Percentiles rank a stretch among this genome's conserved stretches.
Evolutionary conservation across 2,329 filamentous ascomycete genomes (phyloP).

Genomic region (Stachybotrys echinatus): DNA sequence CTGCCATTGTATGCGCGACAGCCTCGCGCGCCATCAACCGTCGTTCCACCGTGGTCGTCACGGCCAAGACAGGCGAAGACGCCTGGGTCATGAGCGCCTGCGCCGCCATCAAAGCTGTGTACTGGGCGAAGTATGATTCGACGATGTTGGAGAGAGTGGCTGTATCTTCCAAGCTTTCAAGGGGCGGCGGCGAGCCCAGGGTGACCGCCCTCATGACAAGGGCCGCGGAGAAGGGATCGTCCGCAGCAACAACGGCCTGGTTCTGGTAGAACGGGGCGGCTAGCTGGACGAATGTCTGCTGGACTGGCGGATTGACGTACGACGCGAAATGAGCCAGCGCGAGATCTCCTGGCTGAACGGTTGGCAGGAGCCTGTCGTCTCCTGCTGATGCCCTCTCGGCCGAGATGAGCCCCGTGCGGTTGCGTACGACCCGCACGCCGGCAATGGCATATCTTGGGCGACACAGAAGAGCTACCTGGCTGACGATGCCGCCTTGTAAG

Average conservation of each 20-base stretch:
- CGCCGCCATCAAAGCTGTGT: slow-evolving; percentile 24
- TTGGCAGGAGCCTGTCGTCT: slow-evolving; percentile 11
- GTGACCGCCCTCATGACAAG: slow-evolving; percentile 19
- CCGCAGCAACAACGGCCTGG: slow-evolving; percentile 19
- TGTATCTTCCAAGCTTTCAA: slow-evolving; percentile 17
- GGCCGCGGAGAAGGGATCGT: slow-evolving; percentile 26
- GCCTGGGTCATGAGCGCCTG: slow-evolving; percentile 20
- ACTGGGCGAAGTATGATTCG: slow-evolving; percentile 26
- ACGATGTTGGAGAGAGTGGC: slow-evolving; percentile 17
- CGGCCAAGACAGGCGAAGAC: slow-evolving; percentile 11
- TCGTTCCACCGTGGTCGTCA: slow-evolving; percentile 18
- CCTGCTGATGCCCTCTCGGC: slow-evolving; percentile 1
- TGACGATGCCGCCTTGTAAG: slow-evolving; percentile 6
- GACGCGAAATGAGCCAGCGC: slow-evolving; percentile 13
- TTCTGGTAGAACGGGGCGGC: slow-evolving; percentile 12
- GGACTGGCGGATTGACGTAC: slow-evolving; percentile 2
- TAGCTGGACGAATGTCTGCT: slow-evolving; percentile 1
- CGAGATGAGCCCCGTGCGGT: slow-evolving; percentile 9
- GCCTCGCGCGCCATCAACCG: slow-evolving; percentile 22
- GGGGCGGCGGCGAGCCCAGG: slow-evolving; percentile 9
- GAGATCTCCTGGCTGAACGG: slow-evolving; percentile 14
- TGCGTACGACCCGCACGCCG: slow-evolving; percentile 11
- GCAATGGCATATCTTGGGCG: slow-evolving; percentile 14
- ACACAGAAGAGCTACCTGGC: slow-evolving; percentile 14
- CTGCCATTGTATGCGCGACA: slow-evolving; percentile 24